These are phyloP conservation scores for Lachnellula willkommii DNA, from an alignment of 2,329 filamentous ascomycete species.

Conservation along the genomic window DNA sequence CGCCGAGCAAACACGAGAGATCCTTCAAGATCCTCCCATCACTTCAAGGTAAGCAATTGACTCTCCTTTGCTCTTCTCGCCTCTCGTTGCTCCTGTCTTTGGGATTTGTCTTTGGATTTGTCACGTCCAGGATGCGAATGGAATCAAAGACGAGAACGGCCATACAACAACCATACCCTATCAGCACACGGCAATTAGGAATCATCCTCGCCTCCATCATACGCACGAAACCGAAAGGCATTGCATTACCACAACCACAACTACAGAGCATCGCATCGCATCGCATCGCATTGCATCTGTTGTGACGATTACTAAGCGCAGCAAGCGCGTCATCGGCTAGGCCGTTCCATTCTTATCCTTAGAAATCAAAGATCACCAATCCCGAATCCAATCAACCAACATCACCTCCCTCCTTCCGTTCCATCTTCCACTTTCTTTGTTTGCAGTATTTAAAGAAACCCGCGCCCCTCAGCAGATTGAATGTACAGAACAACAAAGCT, in stretches of 20 bases:
- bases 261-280: too few relatives aligned
- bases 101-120: not conserved
- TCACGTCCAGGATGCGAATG: not conserved
- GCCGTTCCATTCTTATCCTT: not conserved
- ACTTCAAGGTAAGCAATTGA: slow-evolving; percentile 1
- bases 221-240: too few relatives aligned
- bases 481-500: slow-evolving; percentile 7
- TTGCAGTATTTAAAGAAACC: not conserved
- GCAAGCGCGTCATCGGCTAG: slow-evolving; percentile 4
- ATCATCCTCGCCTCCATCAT: not conserved
- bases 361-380: slow-evolving; percentile 11
- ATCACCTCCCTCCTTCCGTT: not conserved
- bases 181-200: not conserved
- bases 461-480: not conserved
- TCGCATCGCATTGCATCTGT: too few relatives aligned
- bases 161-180: not conserved
- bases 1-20: not conserved
- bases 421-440: not conserved
- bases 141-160: not conserved
- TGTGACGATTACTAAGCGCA: not conserved
- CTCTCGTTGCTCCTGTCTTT: not conserved
- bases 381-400: not conserved
- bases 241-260: too few relatives aligned
- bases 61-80: not conserved
- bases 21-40: not conserved